These are phyloP conservation scores for Suhomyces maxii DNA, from an alignment of 1,139 yeast genomes.

Conservation along the genomic window DNA sequence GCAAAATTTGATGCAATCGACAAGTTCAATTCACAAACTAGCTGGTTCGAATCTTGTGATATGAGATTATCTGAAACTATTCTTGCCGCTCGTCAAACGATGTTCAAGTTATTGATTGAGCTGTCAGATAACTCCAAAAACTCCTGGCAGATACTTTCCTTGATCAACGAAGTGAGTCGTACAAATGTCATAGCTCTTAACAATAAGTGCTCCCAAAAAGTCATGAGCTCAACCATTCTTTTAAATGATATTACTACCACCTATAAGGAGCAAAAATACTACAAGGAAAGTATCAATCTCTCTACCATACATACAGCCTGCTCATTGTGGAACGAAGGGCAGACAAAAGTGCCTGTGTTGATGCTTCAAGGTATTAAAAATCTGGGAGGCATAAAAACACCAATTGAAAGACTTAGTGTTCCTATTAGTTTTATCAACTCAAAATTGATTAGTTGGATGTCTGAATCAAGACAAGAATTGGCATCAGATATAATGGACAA, in stretches of 20 bases:
- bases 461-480: constrained; percentile 67
- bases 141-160: constrained; percentile 23
- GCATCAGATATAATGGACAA: constrained; percentile 56
- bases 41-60: constrained; percentile 43
- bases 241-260: constrained; percentile 29
- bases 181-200: constrained; percentile 42
- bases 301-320: constrained; percentile 53
- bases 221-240: constrained; percentile 50
- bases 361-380: constrained; percentile 37
- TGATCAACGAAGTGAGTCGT: constrained; percentile 40
- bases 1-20: constrained; percentile 2
- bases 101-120: constrained; percentile 27
- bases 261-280: not conserved
- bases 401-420: constrained; percentile 24
- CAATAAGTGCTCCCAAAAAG: constrained; percentile 42
- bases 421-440: constrained; percentile 41
- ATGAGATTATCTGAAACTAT: constrained; percentile 41
- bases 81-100: constrained; percentile 38
- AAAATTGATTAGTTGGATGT: constrained; percentile 67
- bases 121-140: not conserved
- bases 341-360: constrained; percentile 52
- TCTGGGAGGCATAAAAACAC: constrained; percentile 19
- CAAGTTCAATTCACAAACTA: constrained; percentile 15
- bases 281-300: constrained; percentile 21
- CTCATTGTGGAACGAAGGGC: constrained; percentile 60